Evolutionary conservation across 306 rosid species (phyloP).

Genomic region (Betula pendula): DNA sequence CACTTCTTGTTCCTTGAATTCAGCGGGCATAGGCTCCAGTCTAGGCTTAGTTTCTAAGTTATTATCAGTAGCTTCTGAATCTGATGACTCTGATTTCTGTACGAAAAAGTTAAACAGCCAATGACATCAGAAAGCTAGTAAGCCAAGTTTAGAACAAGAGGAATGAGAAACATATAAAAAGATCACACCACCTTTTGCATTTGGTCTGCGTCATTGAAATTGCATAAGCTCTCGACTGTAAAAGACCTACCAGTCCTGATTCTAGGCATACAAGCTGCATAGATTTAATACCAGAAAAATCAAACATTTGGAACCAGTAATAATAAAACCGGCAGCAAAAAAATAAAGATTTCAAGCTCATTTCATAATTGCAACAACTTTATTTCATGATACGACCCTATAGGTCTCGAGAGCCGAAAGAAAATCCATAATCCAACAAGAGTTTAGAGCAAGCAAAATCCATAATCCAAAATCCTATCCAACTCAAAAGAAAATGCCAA

Average conservation of each 20-base stretch:
- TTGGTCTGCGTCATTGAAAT: constrained; percentile 71
- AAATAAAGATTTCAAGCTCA: not conserved
- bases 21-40: constrained; percentile 22
- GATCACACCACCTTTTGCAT: constrained; percentile 52
- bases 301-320: constrained; percentile 2
- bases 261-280: constrained; percentile 90
- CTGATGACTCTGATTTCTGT: constrained; percentile 50
- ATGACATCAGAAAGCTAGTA: constrained; percentile 2
- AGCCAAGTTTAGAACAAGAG: not conserved
- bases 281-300: constrained; percentile 19
- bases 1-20: constrained; percentile 32
- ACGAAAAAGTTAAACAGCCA: constrained; percentile 12
- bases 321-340: not conserved
- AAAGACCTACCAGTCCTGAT: constrained; percentile 80
- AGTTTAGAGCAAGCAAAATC: not conserved
- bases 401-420: too few species aligned
- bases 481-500: not conserved
- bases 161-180: constrained; percentile 2
- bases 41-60: constrained; percentile 29
- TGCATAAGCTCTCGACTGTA: constrained; percentile 69
- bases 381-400: too few species aligned
- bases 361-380: constrained; percentile 1
- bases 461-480: not conserved
- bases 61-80: constrained; percentile 27
- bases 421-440: constrained; percentile 23